Percentiles rank a stretch among this genome's conserved stretches.
Conservation (phyloP, 73 alveolate species). For the Paraurostyla sp. region DNA sequence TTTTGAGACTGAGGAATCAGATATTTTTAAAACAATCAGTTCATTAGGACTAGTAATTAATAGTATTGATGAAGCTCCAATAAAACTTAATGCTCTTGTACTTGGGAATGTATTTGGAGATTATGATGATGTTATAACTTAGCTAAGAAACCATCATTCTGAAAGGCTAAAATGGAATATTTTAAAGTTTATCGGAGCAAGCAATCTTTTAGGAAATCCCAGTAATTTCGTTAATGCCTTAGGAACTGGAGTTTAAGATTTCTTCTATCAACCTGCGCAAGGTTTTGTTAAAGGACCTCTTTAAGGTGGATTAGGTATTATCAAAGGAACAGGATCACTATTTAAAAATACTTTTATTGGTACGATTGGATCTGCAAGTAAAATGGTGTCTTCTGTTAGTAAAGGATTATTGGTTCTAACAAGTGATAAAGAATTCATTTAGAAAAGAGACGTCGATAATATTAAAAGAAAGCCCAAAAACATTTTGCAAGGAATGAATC, state of each 20-base stretch:
- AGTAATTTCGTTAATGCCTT: slow-evolving; percentile 88
- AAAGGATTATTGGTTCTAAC: slow-evolving; percentile 90
- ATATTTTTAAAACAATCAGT: slow-evolving; percentile 67
- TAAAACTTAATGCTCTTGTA: slow-evolving; percentile 80
- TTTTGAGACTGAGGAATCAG: slow-evolving; percentile 64
- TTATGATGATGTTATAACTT: slow-evolving; percentile 63
- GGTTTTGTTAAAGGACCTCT: slow-evolving; percentile 93
- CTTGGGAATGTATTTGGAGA: slow-evolving; percentile 82
- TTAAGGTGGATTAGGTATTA: slow-evolving; percentile 94
- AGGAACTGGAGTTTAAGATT: slow-evolving; percentile 97
- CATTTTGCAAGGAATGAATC: slow-evolving; percentile 92
- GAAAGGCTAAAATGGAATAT: slow-evolving; percentile 72
- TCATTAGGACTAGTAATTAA: slow-evolving; percentile 84
- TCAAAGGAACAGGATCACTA: slow-evolving; percentile 93
- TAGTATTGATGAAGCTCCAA: slow-evolving; percentile 89
- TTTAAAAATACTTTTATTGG: slow-evolving; percentile 96
- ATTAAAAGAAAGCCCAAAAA: slow-evolving; percentile 92
- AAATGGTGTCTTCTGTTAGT: slow-evolving; percentile 90
- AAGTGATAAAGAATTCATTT: slow-evolving; percentile 88
- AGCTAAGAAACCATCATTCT: slow-evolving; percentile 78
- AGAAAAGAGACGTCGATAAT: slow-evolving; percentile 85
- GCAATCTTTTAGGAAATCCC: slow-evolving; percentile 96
- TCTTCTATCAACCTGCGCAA: slow-evolving; percentile 96
- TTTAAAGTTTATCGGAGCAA: slow-evolving; percentile 81
- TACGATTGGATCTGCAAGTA: slow-evolving; percentile 91